These are phyloP conservation scores for Tetracentron sinense DNA, from an alignment of 164 flowering plant genomes.

Conservation along the genomic window DNA sequence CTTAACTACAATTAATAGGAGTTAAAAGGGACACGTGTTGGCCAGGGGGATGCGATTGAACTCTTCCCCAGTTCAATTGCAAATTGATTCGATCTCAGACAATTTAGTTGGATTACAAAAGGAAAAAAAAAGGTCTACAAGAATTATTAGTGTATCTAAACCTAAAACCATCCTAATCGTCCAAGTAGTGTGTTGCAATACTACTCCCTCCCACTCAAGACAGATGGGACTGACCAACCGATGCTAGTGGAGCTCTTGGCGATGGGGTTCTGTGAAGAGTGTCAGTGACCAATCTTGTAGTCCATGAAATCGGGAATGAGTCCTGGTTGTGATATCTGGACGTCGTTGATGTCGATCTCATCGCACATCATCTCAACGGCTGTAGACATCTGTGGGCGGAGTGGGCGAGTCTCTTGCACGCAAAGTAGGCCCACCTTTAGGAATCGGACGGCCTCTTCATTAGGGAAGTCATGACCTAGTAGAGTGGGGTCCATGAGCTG, in stretches of 20 bases:
- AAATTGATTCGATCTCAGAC: no score
- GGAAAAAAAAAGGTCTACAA: no score
- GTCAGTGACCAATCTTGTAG: conserved; percentile 5
- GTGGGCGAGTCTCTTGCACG: conserved; percentile 18
- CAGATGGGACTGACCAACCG: background rate
- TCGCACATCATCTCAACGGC: conserved; percentile 19
- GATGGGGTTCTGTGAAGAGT: background rate
- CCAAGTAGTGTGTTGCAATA: background rate
- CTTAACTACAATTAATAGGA: no score
- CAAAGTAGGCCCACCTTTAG: conserved; percentile 24
- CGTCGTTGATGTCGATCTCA: conserved; percentile 6
- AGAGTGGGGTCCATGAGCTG: conserved; percentile 24
- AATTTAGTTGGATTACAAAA: no score
- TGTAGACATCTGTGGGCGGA: conserved; percentile 19
- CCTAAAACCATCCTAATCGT: no score
- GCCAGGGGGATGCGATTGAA: no score
- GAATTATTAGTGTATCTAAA: no score
- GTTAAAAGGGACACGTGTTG: no score
- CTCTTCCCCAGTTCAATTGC: no score
- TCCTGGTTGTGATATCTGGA: conserved; percentile 16
- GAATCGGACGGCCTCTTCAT: conserved; percentile 18
- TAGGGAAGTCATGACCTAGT: conserved; percentile 1
- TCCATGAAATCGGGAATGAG: conserved; percentile 13
- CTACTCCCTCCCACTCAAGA: background rate
- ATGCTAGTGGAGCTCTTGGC: background rate